These are phyloP conservation scores for Fusarium citri DNA, from an alignment of 2,329 filamentous ascomycete species.

Conservation along the genomic window DNA sequence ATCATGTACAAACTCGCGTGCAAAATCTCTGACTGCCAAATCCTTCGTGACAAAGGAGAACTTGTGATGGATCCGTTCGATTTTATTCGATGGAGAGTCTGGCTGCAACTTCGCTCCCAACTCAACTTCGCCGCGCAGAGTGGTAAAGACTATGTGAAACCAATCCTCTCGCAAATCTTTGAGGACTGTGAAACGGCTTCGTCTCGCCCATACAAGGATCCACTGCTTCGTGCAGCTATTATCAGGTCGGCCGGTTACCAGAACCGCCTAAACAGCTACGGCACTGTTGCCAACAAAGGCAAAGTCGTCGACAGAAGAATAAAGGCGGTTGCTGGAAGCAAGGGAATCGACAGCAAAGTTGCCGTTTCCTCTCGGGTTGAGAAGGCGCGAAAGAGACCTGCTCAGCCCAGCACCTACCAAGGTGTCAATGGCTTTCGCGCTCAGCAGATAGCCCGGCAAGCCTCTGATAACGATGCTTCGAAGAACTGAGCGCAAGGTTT, in stretches of 20 bases:
- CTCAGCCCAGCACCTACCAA: slow-evolving; percentile 31
- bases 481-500: background rate
- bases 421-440: slow-evolving; percentile 47
- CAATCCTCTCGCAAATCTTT: slow-evolving; percentile 22
- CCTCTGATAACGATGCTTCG: background rate
- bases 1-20: slow-evolving; percentile 52
- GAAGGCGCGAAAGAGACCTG: slow-evolving; percentile 10
- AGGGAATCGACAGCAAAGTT: background rate
- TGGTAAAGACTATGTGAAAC: background rate
- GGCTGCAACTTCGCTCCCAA: slow-evolving; percentile 19
- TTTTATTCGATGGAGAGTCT: slow-evolving; percentile 53
- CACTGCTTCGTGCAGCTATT: slow-evolving; percentile 45
- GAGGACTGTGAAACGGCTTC: slow-evolving; percentile 1
- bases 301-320: background rate
- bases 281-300: slow-evolving; percentile 20
- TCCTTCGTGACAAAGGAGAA: slow-evolving; percentile 40
- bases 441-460: background rate
- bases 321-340: background rate
- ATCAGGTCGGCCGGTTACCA: slow-evolving; percentile 45
- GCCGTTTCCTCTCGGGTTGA: background rate
- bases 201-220: slow-evolving; percentile 42
- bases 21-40: slow-evolving; percentile 49
- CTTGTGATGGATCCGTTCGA: slow-evolving; percentile 54
- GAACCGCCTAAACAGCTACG: slow-evolving; percentile 35
- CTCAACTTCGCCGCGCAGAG: slow-evolving; percentile 4